These are phyloP conservation scores for Aureobasidium sp. DNA, from an alignment of 2,329 filamentous ascomycete genomes.

Conservation along the genomic window DNA sequence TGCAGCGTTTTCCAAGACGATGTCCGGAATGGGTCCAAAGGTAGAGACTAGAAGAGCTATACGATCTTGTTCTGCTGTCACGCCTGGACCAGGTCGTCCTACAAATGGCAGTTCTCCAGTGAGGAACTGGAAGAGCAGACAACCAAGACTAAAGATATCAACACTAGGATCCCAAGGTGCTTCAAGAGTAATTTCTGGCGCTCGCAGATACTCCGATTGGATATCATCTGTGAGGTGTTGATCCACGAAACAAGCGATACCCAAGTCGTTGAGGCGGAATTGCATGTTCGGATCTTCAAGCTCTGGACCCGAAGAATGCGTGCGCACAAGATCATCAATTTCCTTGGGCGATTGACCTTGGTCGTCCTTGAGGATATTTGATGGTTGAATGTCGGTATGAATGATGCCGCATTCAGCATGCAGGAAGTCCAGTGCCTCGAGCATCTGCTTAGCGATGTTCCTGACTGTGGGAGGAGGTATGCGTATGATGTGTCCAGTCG, in stretches of 20 bases:
- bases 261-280: slow-evolving; percentile 25
- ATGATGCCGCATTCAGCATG: slow-evolving; percentile 19
- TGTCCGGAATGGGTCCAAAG: slow-evolving; percentile 18
- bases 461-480: slow-evolving; percentile 13
- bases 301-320: slow-evolving; percentile 9
- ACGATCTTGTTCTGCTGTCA: slow-evolving; percentile 19
- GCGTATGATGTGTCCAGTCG: background rate
- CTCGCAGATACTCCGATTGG: slow-evolving; percentile 24
- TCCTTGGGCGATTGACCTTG: slow-evolving; percentile 7
- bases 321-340: slow-evolving; percentile 12
- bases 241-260: slow-evolving; percentile 22
- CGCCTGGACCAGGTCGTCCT: slow-evolving; percentile 15
- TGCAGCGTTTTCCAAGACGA: slow-evolving; percentile 17
- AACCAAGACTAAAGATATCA: slow-evolving; percentile 27
- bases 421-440: slow-evolving; percentile 19
- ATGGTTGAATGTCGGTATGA: slow-evolving; percentile 24
- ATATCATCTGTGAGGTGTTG: slow-evolving; percentile 23
- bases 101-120: slow-evolving; percentile 21
- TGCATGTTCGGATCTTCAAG: slow-evolving; percentile 16
- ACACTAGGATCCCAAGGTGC: slow-evolving; percentile 23
- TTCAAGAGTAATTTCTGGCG: slow-evolving; percentile 26
- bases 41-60: slow-evolving; percentile 20
- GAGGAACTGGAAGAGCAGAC: slow-evolving; percentile 21
- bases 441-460: slow-evolving; percentile 19
- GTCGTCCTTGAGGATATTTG: slow-evolving; percentile 24